phyloP scores from a whole-genome alignment of 768 basidiomycete species.

The Podaxis carcinomalis region DNA sequence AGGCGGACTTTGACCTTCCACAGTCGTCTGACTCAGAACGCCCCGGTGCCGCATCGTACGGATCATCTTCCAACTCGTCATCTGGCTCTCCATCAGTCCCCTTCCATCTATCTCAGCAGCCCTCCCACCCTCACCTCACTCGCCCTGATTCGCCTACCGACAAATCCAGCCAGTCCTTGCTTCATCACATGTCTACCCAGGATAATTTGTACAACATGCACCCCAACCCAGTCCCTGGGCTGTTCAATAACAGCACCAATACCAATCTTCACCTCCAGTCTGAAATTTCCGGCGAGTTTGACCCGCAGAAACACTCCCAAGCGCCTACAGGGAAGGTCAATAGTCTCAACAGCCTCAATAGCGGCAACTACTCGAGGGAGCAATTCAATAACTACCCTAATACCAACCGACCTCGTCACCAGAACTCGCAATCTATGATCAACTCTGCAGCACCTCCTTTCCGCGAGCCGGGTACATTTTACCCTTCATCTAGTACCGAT shows the following conservation, averaged over 20 bases:
- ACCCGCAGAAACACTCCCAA: conserved; percentile 30
- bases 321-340: conserved; percentile 30
- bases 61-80: conserved; percentile 49
- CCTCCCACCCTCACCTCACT: conserved; percentile 33
- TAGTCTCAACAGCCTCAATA: conserved; percentile 21
- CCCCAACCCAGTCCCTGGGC: conserved; percentile 23
- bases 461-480: conserved; percentile 30
- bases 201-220: conserved; percentile 31
- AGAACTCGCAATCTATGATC: conserved; percentile 28
- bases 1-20: conserved; percentile 75
- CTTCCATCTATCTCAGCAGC: conserved; percentile 47
- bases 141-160: conserved; percentile 50
- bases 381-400: conserved; percentile 38
- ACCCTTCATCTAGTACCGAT: conserved; percentile 26
- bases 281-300: conserved; percentile 35
- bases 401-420: conserved; percentile 38
- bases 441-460: conserved; percentile 26
- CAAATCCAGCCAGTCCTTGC: conserved; percentile 29
- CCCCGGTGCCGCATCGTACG: conserved; percentile 41
- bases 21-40: conserved; percentile 49
- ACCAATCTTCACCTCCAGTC: conserved; percentile 34
- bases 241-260: conserved; percentile 32
- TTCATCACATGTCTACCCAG: conserved; percentile 28
- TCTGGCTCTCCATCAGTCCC: conserved; percentile 54
- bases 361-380: conserved; percentile 24